phyloP scores from a whole-genome alignment of 2,329 filamentous ascomycete genomes.

The Alternaria brassicae region DNA sequence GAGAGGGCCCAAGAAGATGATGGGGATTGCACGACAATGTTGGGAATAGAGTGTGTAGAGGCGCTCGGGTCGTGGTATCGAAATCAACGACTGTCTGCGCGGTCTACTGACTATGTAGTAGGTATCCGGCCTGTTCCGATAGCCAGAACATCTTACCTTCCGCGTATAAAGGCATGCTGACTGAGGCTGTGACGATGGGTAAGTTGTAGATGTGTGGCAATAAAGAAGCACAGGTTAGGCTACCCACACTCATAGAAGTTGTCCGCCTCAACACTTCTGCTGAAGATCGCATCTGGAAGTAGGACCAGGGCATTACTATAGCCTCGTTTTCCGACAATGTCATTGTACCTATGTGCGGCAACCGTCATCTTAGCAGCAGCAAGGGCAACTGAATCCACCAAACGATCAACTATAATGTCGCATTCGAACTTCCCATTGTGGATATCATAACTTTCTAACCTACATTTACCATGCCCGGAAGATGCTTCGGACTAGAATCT shows the following conservation, averaged over 20 bases:
- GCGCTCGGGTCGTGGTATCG: not conserved
- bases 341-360: not conserved
- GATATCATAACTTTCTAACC: not conserved
- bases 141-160: not conserved
- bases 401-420: not conserved
- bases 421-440: not conserved
- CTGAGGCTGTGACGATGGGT: not conserved
- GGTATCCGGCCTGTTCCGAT: not conserved
- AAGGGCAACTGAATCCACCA: not conserved
- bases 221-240: not conserved
- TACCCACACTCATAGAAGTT: not conserved
- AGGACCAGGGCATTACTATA: not conserved
- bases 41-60: not conserved
- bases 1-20: constrained; percentile 2
- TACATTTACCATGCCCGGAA: not conserved
- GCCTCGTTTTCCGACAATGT: not conserved
- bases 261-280: not conserved
- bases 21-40: constrained; percentile 1
- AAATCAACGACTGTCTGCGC: not conserved
- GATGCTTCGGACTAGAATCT: too few relatives aligned
- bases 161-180: not conserved
- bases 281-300: not conserved
- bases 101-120: not conserved
- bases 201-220: not conserved
- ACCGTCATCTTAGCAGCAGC: not conserved